Evolutionary conservation across 495 filamentous ascomycete species (phyloP), one percentile per base, ranked within the genome.

Genomic region (Neurospora sp.): DNA sequence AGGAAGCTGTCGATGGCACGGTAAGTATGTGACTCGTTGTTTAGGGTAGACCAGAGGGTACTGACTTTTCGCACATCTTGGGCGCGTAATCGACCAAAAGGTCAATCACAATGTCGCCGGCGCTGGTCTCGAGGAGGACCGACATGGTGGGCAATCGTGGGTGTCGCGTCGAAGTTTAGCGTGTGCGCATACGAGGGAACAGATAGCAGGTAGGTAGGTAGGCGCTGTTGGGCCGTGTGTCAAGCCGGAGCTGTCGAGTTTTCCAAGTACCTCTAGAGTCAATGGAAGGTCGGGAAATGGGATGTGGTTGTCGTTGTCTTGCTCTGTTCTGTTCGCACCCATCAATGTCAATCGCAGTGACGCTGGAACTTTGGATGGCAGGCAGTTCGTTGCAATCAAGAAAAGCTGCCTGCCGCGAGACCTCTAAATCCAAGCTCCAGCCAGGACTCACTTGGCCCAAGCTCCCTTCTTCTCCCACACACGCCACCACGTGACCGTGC

Each of bases 41-140:
- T 72, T 74, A 31, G 37, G 12, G 8, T 20, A 27, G 65, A 39
- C 18, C 20, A 68, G 44, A 40, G 42, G 0, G 1, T 53, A 86
- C 91, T 83, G 82, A 96, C 94, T 97, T 98, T 81, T 96, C 91
- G 83, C 94, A 97, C 77, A 92, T 89, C 76, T 90, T 93, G 18
- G 94, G 94, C 39, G 93, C 92, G 76, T 94, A 90, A 76, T 96
- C 91, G 65, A 94, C 89, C 71, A 97, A 82, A 35, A 98, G 87
- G 82, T 98, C 94, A 78, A 98, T 93, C 75, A 96, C 93, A 78
- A 98, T 91, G 83, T 98, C 94, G 76, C 94, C 94, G 8, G 92
- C 87, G 45, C 92, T 96, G 45, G 95, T 96, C 83, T 98, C 94
- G 20, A 98, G 86, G 40, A 97, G 86, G 10, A 95, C 94, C 71